Evolutionary conservation across 179 eudicot species (phyloP).

Genomic region (Silene noctiflora): DNA sequence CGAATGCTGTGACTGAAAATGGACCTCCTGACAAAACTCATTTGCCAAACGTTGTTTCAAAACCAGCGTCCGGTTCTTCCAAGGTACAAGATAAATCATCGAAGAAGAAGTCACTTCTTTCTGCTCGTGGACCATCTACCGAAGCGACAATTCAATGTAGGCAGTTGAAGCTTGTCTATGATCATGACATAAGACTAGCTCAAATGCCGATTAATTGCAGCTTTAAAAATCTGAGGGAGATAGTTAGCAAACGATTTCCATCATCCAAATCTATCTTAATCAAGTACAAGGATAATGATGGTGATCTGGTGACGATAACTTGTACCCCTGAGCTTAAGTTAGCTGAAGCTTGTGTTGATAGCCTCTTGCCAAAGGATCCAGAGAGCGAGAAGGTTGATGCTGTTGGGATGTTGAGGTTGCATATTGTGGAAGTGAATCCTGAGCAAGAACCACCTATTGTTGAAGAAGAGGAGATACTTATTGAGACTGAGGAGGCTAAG

Average conservation of each 20-base stretch:
- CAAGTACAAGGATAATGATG: slow-evolving; percentile 78
- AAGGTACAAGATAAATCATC: slow-evolving; percentile 32
- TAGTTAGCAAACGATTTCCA: slow-evolving; percentile 64
- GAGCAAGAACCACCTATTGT: slow-evolving; percentile 83
- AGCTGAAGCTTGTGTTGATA: slow-evolving; percentile 75
- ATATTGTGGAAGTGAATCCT: slow-evolving; percentile 78
- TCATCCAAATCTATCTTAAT: slow-evolving; percentile 76
- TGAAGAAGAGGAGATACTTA: slow-evolving; percentile 64
- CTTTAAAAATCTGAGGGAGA: slow-evolving; percentile 68
- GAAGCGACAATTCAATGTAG: slow-evolving; percentile 47
- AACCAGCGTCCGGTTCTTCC: slow-evolving; percentile 54
- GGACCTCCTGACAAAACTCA: slow-evolving; percentile 51
- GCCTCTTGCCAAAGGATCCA: slow-evolving; percentile 46
- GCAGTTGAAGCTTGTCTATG: slow-evolving; percentile 88
- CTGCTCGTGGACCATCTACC: slow-evolving; percentile 19
- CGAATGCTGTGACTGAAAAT: slow-evolving; percentile 40
- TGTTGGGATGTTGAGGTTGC: slow-evolving; percentile 66
- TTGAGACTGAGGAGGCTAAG: slow-evolving; percentile 44
- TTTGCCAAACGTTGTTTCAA: slow-evolving; percentile 58
- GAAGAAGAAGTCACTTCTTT: slow-evolving; percentile 32
- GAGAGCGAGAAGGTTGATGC: slow-evolving; percentile 48
- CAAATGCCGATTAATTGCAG: slow-evolving; percentile 79
- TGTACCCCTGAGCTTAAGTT: slow-evolving; percentile 67
- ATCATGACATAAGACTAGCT: slow-evolving; percentile 86
- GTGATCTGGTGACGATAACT: slow-evolving; percentile 88